Evolutionary conservation across 441 rosid species (phyloP), one percentile per base, ranked within the genome.

Genomic region (Euphorbia corollata): DNA sequence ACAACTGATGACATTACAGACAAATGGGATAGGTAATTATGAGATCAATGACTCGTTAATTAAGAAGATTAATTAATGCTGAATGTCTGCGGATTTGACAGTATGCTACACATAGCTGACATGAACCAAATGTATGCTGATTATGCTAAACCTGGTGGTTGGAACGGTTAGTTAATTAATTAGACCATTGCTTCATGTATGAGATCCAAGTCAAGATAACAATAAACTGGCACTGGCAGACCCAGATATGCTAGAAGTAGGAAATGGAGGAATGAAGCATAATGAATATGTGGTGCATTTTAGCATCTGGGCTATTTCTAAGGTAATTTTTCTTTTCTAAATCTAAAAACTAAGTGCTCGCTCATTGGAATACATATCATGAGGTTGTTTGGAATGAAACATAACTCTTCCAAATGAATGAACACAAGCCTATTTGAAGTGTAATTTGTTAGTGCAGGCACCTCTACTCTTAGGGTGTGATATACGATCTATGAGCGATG

Each of bases 161-260:
- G 85, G 87, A 84, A 84, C 51, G 85, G 84, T 84, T 64, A 50
- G 76, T 56, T 9, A 12, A 27, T 27, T 27, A 27, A 1, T 1
- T 27, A 27, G 7, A 2, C 1, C 9, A 38, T 15, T 66, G 0
- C 7, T 4, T 36, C 9, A n/a, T 32, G 6, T 2, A 0, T 22
- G 23, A 11, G 22, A n/a, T 38, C 5, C 32, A 27, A 27, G 32
- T 27, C 32, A 1, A 27, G 4, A 1, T 1, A 27, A 27, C 32
- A 27, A 27, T 27, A 27, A 27, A 27, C 4, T 27, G 32, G 32
- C 32, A 27, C 32, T 27, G 32, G 32, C 8, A 84, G 85, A 78
- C 62, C 85, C 87, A 15, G 85, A 84, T 64, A 80, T 84, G 85
- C 84, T 84, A 67, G 87, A 84, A 74, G 82, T 84, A 34, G 85